These are phyloP conservation scores for Ascodesmis nigricans DNA, from an alignment of 495 filamentous ascomycete genomes.

Conservation along the genomic window DNA sequence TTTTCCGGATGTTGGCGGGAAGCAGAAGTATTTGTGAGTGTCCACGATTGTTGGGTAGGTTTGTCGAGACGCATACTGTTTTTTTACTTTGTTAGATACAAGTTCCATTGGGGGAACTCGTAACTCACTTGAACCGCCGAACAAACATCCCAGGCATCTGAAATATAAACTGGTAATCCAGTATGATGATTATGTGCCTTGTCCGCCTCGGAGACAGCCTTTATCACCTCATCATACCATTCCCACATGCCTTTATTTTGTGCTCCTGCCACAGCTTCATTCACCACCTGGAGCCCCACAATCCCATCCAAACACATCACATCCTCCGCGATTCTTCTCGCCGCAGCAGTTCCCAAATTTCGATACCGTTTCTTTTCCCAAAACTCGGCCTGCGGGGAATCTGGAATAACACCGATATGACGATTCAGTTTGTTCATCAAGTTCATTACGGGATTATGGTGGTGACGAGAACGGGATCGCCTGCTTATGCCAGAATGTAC, in stretches of 20 bases:
- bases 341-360: constrained; percentile 23
- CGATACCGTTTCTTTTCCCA: constrained; percentile 24
- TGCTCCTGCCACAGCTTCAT: constrained; percentile 29
- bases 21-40: constrained; percentile 35
- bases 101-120: too few species aligned
- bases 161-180: constrained; percentile 32
- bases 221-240: constrained; percentile 35
- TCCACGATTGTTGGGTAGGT: constrained; percentile 32
- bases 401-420: background rate
- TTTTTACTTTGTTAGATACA: too few species aligned
- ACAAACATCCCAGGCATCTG: constrained; percentile 30
- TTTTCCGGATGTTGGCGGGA: constrained; percentile 27
- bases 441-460: too few species aligned
- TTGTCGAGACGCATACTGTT: too few species aligned
- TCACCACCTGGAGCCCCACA: constrained; percentile 31
- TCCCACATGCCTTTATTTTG: constrained; percentile 26
- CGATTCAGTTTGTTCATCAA: too few species aligned
- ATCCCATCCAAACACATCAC: constrained; percentile 23
- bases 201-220: too few species aligned
- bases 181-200: too few species aligned
- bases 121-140: too few species aligned
- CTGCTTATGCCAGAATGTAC: constrained; percentile 31
- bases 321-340: constrained; percentile 27
- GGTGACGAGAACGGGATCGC: too few species aligned
- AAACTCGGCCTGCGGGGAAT: constrained; percentile 23